phyloP scores from a whole-genome alignment of 805 yeast species.

The Scheffersomyces stipitis region DNA sequence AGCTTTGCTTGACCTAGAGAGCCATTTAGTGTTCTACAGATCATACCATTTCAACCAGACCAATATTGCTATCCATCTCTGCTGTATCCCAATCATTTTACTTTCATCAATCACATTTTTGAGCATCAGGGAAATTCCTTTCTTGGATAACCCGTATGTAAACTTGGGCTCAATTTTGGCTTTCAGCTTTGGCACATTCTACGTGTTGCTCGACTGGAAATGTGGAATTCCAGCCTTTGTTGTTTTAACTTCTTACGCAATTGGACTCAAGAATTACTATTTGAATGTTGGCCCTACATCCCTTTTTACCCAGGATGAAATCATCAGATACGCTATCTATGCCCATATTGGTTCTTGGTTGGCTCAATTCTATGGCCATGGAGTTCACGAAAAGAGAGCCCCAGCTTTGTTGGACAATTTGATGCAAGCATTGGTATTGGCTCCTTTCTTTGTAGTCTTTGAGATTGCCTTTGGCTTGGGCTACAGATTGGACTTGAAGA shows the following conservation, averaged over 20 bases:
- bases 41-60: constrained; percentile 51
- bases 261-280: constrained; percentile 21
- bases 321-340: constrained; percentile 27
- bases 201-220: constrained; percentile 53
- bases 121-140: constrained; percentile 21
- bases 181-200: constrained; percentile 54
- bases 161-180: constrained; percentile 51
- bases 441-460: constrained; percentile 85
- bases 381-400: constrained; percentile 71
- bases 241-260: constrained; percentile 22
- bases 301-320: constrained; percentile 14
- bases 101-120: constrained; percentile 49
- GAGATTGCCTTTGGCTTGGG: constrained; percentile 77
- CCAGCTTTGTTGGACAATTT: constrained; percentile 87
- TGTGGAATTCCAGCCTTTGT: constrained; percentile 33
- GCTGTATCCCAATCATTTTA: constrained; percentile 79
- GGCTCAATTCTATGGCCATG: constrained; percentile 87
- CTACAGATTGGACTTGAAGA: constrained; percentile 49
- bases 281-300: constrained; percentile 15
- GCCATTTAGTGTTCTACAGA: constrained; percentile 42
- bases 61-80: constrained; percentile 74
- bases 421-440: constrained; percentile 81
- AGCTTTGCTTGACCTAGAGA: constrained; percentile 33
- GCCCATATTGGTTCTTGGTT: constrained; percentile 67
- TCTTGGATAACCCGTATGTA: constrained; percentile 20